Base-by-base conservation (phyloP, 169 alveolate genomes). In the Eimeria sp. region DNA sequence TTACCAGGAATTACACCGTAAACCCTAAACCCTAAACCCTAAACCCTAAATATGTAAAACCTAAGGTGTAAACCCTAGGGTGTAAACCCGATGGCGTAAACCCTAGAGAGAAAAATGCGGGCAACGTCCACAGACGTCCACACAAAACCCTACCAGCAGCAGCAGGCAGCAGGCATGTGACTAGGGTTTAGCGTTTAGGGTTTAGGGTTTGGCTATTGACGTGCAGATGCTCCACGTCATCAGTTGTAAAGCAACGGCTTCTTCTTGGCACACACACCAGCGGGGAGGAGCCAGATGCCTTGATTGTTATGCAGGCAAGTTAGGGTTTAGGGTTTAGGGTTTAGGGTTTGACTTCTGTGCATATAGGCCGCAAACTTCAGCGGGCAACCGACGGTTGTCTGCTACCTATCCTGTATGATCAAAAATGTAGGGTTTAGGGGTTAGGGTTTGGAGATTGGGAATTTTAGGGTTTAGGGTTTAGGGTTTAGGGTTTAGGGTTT, bases 201-300 rank as follows among this genome's bases (percentile, higher is more conserved):
- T 16, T 30, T 40, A 72, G 83, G 83, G 83, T 30, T 72, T 65
- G 40, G 40, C 3, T 34, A 2, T 57, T 25, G 70, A 20, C 45
- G 40, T 82, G 90, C 90, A 49, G 90, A 27, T 22, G 92, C 27
- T 22, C 78, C 25, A 72, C 76, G 2, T 30, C 76, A n/a, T 58
- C 92, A 51, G 30, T 76, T 4, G 95, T 89, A 9, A 40, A 54
- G 40, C 95, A 72, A 80, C 13, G 51, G 80, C 90, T 91, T 47
- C 90, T 75, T 13, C 40, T 91, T 11, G 90, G 90, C 47, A 91
- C 90, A 16, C 90, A 72, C 90, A 91, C 95, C 25, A 89, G 95
- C 54, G 76, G 89, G 58, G 95, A 7, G 65, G 95, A 89, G 40
- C 88, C 54, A 3, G 80, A 89, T 22, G 78, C 89, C 22, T 75